Evolutionary conservation across 1,139 yeast genomes (phyloP).

Genomic region (Zygosaccharomyces sapae): DNA sequence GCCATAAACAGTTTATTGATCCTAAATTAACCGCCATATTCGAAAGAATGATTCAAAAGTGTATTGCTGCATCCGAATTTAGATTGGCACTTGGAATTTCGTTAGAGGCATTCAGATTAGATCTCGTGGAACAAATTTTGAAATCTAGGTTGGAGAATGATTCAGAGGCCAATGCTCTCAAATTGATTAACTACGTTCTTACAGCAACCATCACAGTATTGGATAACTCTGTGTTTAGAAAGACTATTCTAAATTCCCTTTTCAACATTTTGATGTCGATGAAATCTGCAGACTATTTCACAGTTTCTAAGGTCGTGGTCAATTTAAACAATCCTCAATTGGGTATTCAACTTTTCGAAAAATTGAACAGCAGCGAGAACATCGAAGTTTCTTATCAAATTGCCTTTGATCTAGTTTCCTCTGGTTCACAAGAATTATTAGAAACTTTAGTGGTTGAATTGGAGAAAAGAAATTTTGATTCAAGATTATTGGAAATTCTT

Average conservation of each 20-base stretch:
- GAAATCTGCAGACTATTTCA: conserved; percentile 69
- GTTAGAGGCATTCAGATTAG: conserved; percentile 81
- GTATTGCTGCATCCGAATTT: conserved; percentile 65
- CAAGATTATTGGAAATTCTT: conserved; percentile 62
- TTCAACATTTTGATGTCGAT: conserved; percentile 57
- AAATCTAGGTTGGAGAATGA: conserved; percentile 42
- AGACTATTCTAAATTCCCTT: conserved; percentile 56
- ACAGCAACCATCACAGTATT: conserved; percentile 68
- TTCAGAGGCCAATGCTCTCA: conserved; percentile 49
- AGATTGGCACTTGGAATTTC: conserved; percentile 88
- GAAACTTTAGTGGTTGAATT: conserved; percentile 53
- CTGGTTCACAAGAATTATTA: conserved; percentile 89
- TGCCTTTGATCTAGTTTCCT: conserved; percentile 88
- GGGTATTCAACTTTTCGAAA: conserved; percentile 65
- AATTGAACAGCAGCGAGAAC: conserved; percentile 42
- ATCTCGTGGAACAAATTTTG: conserved; percentile 66
- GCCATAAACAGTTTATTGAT: conserved; percentile 44
- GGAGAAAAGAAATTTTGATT: conserved; percentile 42
- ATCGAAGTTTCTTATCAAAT: conserved; percentile 74
- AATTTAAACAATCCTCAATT: conserved; percentile 73
- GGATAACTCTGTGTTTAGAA: conserved; percentile 61
- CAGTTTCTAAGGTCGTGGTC: conserved; percentile 79
- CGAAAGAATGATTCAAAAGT: conserved; percentile 80
- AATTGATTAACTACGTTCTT: conserved; percentile 68
- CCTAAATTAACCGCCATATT: conserved; percentile 63